Evolutionary conservation across 2,329 filamentous ascomycete genomes (phyloP).

Genomic region (Colletotrichum camelliae): DNA sequence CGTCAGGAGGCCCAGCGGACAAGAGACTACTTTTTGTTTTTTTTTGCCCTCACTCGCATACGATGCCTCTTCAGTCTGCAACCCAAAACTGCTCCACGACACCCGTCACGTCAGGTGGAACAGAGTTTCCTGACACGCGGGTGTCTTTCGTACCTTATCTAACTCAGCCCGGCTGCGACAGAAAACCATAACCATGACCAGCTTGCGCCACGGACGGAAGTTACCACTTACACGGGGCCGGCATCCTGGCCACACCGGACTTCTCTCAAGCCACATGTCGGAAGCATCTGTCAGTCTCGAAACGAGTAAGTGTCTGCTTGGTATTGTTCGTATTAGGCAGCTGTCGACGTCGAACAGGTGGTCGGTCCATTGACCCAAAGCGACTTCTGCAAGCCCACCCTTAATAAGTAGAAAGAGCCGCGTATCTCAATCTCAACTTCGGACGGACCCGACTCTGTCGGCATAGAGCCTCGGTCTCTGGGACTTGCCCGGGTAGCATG

Average conservation of each 20-base stretch:
- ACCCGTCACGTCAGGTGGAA: neutral
- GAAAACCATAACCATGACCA: neutral
- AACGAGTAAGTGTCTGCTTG: neutral
- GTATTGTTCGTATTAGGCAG: neutral
- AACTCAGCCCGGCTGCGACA: neutral
- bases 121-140: neutral
- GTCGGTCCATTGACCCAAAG: neutral
- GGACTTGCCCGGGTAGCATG: neutral
- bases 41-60: neutral
- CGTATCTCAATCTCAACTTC: neutral
- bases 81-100: neutral
- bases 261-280: neutral
- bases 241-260: neutral
- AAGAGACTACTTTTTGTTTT: neutral
- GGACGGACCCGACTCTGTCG: neutral
- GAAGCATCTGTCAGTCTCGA: neutral
- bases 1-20: neutral
- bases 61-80: neutral
- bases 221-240: neutral
- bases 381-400: neutral
- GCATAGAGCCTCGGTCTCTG: neutral
- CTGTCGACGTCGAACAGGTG: neutral
- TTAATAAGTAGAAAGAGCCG: neutral
- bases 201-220: neutral
- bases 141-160: neutral